phyloP scores from a whole-genome alignment of 495 filamentous ascomycete species.

The Ramalina intermedia region DNA sequence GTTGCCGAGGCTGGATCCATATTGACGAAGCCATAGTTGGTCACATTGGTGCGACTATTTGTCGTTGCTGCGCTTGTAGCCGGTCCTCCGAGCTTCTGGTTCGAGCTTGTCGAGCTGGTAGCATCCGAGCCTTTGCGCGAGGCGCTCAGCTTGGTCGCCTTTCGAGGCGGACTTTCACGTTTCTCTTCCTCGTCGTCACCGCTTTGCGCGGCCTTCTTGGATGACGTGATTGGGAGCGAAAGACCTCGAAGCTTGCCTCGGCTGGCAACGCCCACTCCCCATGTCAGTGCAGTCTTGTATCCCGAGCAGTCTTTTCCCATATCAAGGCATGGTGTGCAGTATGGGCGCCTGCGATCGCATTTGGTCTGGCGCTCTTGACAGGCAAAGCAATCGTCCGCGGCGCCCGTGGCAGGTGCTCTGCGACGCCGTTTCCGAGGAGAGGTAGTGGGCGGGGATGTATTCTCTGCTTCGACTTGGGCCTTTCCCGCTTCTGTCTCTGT shows the following conservation, averaged over 20 bases:
- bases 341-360: conserved; percentile 86
- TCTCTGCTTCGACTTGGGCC: conserved; percentile 2
- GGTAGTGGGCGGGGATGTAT: conserved; percentile 8
- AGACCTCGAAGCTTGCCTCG: conserved; percentile 87
- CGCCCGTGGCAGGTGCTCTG: conserved; percentile 77
- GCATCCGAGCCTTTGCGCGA: conserved; percentile 12
- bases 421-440: conserved; percentile 65
- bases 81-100: conserved; percentile 10
- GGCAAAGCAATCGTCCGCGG: conserved; percentile 90
- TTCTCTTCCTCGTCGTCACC: conserved; percentile 21
- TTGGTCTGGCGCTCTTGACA: conserved; percentile 69
- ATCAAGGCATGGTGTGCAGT: conserved; percentile 90
- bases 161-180: conserved; percentile 5
- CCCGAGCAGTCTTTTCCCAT: conserved; percentile 86
- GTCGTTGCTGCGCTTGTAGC: conserved; percentile 9
- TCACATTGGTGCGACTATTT: conserved; percentile 16
- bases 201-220: conserved; percentile 29
- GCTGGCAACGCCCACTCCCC: conserved; percentile 94
- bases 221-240: conserved; percentile 68
- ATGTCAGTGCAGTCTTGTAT: conserved; percentile 94
- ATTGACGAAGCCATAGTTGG: conserved; percentile 36
- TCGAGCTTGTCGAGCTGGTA: not conserved
- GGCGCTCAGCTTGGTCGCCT: conserved; percentile 10
- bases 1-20: conserved; percentile 26
- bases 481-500: conserved; percentile 7